phyloP scores from a whole-genome alignment of 495 filamentous ascomycete genomes.

The Penicillium paxilli region DNA sequence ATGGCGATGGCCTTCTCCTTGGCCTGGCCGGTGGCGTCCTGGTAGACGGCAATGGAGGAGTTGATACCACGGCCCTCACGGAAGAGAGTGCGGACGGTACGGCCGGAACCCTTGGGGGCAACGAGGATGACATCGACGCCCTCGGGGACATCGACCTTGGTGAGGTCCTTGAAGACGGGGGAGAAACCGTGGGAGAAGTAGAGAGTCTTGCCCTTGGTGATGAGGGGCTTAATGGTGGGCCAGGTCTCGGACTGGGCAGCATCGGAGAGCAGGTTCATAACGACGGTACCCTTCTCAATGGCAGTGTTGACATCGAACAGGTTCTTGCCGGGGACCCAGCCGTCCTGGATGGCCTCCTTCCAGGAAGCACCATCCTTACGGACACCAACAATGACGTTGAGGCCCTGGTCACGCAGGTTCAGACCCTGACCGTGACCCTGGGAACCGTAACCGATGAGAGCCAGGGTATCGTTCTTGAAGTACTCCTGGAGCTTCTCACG shows the following conservation, averaged over 20 bases:
- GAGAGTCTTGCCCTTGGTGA: conserved; percentile 99
- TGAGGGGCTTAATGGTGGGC: conserved; percentile 94
- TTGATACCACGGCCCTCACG: conserved; percentile 98
- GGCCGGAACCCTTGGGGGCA: conserved; percentile 97
- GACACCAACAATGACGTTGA: conserved; percentile 98
- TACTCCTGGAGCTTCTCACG: conserved; percentile 97
- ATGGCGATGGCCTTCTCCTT: conserved; percentile 98
- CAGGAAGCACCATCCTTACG: conserved; percentile 97
- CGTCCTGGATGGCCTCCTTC: conserved; percentile 95
- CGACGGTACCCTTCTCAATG: conserved; percentile 86
- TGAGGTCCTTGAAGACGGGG: conserved; percentile 98
- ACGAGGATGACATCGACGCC: conserved; percentile 99
- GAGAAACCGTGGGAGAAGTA: conserved; percentile 99
- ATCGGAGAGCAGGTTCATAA: conserved; percentile 99
- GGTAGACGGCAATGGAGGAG: conserved; percentile 97
- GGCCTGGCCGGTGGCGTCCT: conserved; percentile 96
- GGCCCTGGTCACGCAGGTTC: conserved; percentile 97
- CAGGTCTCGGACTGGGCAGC: conserved; percentile 98
- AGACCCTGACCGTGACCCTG: conserved; percentile 98
- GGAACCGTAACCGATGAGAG: conserved; percentile 98
- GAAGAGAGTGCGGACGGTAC: conserved; percentile 97
- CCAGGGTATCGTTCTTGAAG: conserved; percentile 99
- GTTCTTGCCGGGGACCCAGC: conserved; percentile 97
- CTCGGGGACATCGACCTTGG: conserved; percentile 93
- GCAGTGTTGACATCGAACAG: conserved; percentile 96